Evolutionary conservation across 2,329 filamentous ascomycete genomes (phyloP), one percentile per base, ranked within the genome.

Genomic region (Clarireedia sp.): DNA sequence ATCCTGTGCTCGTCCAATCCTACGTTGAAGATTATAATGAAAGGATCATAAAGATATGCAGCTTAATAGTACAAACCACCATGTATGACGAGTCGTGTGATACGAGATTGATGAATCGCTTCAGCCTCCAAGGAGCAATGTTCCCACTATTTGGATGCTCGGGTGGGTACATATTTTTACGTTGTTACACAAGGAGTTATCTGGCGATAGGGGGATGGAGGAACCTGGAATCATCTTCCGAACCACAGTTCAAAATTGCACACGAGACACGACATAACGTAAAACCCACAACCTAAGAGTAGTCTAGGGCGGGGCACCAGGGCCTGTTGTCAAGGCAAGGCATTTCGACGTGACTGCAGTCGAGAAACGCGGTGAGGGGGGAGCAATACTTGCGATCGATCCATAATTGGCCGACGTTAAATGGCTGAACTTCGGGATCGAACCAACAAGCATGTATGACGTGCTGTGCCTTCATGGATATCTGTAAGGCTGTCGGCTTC

Each of bases 11-110:
- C 16, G 17, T 41, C 38, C 10, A 19, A 41, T 41, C 38, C 38
- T 41, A 41, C 38, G 7, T 10, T 41, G 38, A 9, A 33, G 29
- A 33, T 33, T 33, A 14, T 12, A 33, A 33, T 33, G 10, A 33
- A 33, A 33, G 29, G 29, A 33, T 33, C 38, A n/a, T 41, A 5
- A n/a, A 19, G 38, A n/a, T n/a, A 26, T 19, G 23, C 19, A 44
- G 38, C 48, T 44, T 58, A 10, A 16, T 36, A 19, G 48, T 24
- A 26, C 29, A 19, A 50, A 29, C 26, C 36, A 51, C 37, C 41
- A 46, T 23, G 51, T 46, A 50, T 60, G 60, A 63, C 56, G 56
- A 47, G 57, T 62, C 60, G 53, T 48, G 56, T 60, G 46, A 54
- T 51, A 61, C 60, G 51, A 60, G 56, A 59, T 59, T 41, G 23